phyloP scores from a whole-genome alignment of 345 rosid genomes.

The Durio zibethinus region DNA sequence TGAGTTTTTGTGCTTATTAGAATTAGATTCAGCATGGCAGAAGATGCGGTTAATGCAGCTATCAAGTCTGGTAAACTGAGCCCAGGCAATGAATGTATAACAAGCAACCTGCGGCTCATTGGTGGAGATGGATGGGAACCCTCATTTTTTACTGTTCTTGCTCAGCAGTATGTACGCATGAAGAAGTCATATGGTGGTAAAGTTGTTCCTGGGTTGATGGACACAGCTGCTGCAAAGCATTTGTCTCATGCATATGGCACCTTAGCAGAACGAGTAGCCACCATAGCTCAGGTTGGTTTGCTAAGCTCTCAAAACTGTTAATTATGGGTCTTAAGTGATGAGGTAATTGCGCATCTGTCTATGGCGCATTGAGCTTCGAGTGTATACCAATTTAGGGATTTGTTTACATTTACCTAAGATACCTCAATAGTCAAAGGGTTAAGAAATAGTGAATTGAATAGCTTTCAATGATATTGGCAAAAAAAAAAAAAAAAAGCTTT shows the following conservation, averaged over 20 bases:
- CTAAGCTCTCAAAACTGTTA: not conserved
- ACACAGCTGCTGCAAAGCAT: slow-evolving; percentile 83
- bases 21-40: slow-evolving; percentile 86
- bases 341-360: not conserved
- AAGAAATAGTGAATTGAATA: not conserved
- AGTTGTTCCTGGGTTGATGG: slow-evolving; percentile 88
- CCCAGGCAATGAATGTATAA: slow-evolving; percentile 62
- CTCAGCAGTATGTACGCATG: slow-evolving; percentile 89
- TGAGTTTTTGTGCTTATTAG: slow-evolving; percentile 23
- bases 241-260: slow-evolving; percentile 92
- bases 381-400: not conserved
- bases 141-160: slow-evolving; percentile 71
- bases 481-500: too few species aligned
- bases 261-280: slow-evolving; percentile 75
- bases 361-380: not conserved
- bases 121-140: slow-evolving; percentile 97
- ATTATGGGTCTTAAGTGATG: not conserved
- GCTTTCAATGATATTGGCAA: too few species aligned
- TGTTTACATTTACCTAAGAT: not conserved
- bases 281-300: slow-evolving; percentile 80
- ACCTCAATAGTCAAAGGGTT: not conserved
- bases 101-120: slow-evolving; percentile 55
- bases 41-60: slow-evolving; percentile 93
- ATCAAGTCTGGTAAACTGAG: slow-evolving; percentile 75
- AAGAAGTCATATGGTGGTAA: slow-evolving; percentile 68